phyloP scores from a whole-genome alignment of 1,139 yeast genomes.

The Saccharomycopsis phalli region DNA sequence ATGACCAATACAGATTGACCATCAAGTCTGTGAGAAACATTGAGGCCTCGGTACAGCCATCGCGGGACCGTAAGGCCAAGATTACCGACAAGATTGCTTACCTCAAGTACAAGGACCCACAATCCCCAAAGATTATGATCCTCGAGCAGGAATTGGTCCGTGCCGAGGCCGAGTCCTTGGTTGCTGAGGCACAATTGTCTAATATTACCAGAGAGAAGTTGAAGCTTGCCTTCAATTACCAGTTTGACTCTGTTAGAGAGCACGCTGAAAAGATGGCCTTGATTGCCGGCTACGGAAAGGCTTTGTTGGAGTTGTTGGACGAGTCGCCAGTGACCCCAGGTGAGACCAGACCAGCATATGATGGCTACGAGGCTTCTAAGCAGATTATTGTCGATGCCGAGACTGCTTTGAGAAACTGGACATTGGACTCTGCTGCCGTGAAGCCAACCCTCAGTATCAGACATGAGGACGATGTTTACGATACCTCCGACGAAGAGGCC shows the following conservation, averaged over 20 bases:
- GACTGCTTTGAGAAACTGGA: conserved; percentile 77
- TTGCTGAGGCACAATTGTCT: conserved; percentile 84
- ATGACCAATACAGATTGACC: conserved; percentile 79
- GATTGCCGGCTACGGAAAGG: conserved; percentile 86
- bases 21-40: conserved; percentile 74
- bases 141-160: conserved; percentile 83
- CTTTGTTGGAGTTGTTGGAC: conserved; percentile 70
- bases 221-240: conserved; percentile 77
- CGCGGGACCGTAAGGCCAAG: conserved; percentile 79
- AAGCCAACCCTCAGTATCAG: conserved; percentile 75
- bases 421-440: conserved; percentile 70
- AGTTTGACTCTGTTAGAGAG: conserved; percentile 76
- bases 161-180: conserved; percentile 85
- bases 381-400: conserved; percentile 82
- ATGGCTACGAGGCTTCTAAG: conserved; percentile 80
- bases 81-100: conserved; percentile 79
- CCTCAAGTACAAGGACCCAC: conserved; percentile 77
- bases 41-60: conserved; percentile 81
- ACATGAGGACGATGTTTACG: conserved; percentile 56
- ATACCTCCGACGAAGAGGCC: conserved; percentile 49
- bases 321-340: conserved; percentile 87
- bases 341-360: conserved; percentile 82
- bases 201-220: conserved; percentile 82
- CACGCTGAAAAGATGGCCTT: conserved; percentile 77
- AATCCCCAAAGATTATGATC: conserved; percentile 70